phyloP scores from a whole-genome alignment of 1,139 yeast genomes.

The Zygosaccharomyces sapae region DNA sequence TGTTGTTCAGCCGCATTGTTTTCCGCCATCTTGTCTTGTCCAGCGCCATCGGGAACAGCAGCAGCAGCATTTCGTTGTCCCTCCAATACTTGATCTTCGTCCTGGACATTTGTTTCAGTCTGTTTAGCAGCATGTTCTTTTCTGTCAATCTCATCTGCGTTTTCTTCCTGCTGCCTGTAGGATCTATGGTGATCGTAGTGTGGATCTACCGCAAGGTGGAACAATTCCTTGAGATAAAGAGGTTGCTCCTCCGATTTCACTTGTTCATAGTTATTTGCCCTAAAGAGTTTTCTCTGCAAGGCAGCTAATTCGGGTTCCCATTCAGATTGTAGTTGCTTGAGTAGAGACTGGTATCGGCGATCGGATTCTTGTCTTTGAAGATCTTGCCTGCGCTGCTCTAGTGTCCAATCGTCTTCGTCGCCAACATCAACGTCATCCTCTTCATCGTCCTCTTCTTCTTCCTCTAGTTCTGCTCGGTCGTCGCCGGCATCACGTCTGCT shows the following conservation, averaged over 20 bases:
- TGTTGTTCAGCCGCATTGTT: constrained; percentile 8
- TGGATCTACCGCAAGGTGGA: constrained; percentile 23
- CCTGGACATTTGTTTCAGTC: neutral
- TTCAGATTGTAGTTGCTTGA: constrained; percentile 18
- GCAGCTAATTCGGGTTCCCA: constrained; percentile 26
- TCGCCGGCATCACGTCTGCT: constrained; percentile 22
- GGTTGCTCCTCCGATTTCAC: constrained; percentile 18
- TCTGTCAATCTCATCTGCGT: constrained; percentile 26
- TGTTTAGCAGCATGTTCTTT: constrained; percentile 8
- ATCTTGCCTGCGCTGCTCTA: constrained; percentile 29
- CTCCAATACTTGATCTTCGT: constrained; percentile 2
- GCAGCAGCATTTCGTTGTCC: neutral
- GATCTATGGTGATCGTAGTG: constrained; percentile 31
- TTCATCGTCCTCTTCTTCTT: constrained; percentile 26
- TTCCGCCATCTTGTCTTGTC: constrained; percentile 2
- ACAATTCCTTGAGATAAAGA: constrained; percentile 26
- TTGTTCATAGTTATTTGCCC: constrained; percentile 25
- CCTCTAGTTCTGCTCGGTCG: constrained; percentile 29
- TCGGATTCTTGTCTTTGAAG: constrained; percentile 27
- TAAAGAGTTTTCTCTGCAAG: constrained; percentile 23
- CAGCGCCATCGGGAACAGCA: too few species aligned
- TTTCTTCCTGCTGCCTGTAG: constrained; percentile 26
- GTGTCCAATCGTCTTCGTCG: constrained; percentile 19
- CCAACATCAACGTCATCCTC: constrained; percentile 29
- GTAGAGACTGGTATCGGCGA: constrained; percentile 25